Conservation (phyloP, 1,284 basidiomycete species). For the Volvariella volvacea region DNA sequence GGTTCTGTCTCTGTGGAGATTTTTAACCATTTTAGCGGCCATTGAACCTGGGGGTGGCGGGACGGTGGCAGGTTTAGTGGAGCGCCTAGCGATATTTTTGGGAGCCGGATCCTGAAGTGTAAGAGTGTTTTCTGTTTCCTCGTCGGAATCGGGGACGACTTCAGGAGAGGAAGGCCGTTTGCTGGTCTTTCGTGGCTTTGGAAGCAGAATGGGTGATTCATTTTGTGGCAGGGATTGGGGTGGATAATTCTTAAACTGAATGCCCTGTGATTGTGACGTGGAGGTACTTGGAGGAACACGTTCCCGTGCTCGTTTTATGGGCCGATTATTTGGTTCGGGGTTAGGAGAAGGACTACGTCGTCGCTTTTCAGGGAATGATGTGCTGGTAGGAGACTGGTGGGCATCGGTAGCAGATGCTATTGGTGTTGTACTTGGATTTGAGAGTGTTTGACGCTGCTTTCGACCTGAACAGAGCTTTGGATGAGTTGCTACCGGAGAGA, state of each 20-base stretch:
- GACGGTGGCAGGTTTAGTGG: too few relatives aligned
- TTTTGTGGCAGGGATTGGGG: not conserved
- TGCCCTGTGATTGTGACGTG: not conserved
- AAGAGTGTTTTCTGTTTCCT: conserved; percentile 16
- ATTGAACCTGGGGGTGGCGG: too few relatives aligned
- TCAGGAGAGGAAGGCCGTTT: conserved; percentile 21
- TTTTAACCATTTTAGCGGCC: too few relatives aligned
- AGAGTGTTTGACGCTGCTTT: not conserved
- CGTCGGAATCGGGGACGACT: conserved; percentile 32
- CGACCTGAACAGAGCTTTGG: not conserved
- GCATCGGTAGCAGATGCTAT: not conserved
- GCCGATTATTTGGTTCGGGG: conserved; percentile 15
- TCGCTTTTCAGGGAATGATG: conserved; percentile 5
- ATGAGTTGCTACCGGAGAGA: not conserved
- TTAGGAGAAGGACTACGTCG: conserved; percentile 4
- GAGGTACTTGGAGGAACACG: not conserved
- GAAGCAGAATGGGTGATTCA: not conserved
- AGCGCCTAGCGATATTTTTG: too few relatives aligned
- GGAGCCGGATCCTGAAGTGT: too few relatives aligned
- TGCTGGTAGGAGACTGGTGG: not conserved
- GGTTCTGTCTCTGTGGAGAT: too few relatives aligned
- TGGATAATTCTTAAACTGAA: not conserved
- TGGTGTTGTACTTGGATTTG: not conserved
- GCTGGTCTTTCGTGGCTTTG: conserved; percentile 2
- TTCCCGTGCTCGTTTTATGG: conserved; percentile 17